Base-by-base conservation (phyloP, 495 filamentous ascomycete species). In the Penicillium dipodomyicola region DNA sequence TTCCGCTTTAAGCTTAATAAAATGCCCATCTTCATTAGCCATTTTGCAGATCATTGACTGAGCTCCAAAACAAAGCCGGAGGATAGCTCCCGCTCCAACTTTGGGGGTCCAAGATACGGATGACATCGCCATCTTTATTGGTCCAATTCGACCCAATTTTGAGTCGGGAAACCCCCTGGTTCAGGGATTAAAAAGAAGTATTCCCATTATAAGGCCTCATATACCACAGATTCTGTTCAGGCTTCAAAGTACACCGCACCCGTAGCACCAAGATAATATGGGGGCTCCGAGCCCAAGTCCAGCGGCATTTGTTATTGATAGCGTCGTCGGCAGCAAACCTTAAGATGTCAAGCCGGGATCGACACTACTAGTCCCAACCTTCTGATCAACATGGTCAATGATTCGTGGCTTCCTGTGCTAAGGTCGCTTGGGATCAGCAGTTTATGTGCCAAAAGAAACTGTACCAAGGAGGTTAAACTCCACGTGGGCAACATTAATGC, bases 1-100 rank as follows among this genome's bases (percentile, higher is more conserved):
- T 42, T 44, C 56, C 19, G n/a, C 44, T 57, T 54, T 65, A 63
- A 65, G 60, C 65, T 63, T 61, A 49, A 9, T 55, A 29, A 25
- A 35, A 58, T 44, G 65, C 17, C 22, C 51, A 61, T 67, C 59
- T 12, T 63, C 62, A 67, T 67, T 63, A 59, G 46, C 57, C 54
- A 61, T 41, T 54, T 35, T 30, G 65, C 55, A 57, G 63, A 67
- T 67, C 65, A 40, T 33, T 25, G 22, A 27, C 11, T 54, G 12
- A 15, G 22, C 49, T 25, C 30, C 23, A 29, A 19, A 23, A 29
- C 12, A 37, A 19, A 49, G 17, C 17, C 19, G 29, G 17, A 42
- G 15, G 14, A 23, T 12, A 12, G 27, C 30, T 35, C 20, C 35
- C 33, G 27, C 49, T 30, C n/a, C 10, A 12, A 30, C 15, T 19